Percentiles rank a stretch among this genome's conserved stretches.
Conservation (phyloP, 2,329 filamentous ascomycete genomes). For the Colletotrichum sp. region DNA sequence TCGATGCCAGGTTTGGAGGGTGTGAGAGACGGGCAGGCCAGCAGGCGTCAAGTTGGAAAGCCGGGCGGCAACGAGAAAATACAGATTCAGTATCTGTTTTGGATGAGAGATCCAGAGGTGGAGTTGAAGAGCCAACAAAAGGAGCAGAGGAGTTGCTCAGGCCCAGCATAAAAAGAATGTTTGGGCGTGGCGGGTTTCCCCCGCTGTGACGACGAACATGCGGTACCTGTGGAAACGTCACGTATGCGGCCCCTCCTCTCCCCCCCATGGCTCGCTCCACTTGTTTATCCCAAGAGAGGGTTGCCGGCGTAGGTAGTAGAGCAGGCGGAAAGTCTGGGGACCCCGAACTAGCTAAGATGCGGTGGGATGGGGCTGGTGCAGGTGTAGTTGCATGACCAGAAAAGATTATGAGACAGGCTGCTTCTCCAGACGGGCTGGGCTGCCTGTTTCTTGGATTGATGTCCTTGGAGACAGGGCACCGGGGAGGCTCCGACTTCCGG, state of each 20-base stretch:
- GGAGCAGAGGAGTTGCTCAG: neutral
- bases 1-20: neutral
- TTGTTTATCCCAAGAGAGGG: neutral
- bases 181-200: neutral
- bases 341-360: neutral
- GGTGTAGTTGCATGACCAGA: neutral
- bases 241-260: constrained; percentile 4
- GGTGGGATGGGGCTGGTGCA: neutral
- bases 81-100: neutral
- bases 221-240: constrained; percentile 1
- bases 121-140: neutral
- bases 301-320: neutral
- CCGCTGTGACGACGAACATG: constrained; percentile 5
- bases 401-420: neutral
- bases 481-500: neutral
- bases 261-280: neutral
- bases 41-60: neutral
- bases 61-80: neutral
- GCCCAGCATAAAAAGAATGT: neutral
- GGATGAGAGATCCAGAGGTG: neutral
- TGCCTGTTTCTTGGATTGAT: neutral
- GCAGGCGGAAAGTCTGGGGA: neutral
- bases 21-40: neutral
- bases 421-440: neutral
- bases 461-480: neutral